Percentiles rank a stretch among this genome's conserved stretches.
These are phyloP conservation scores for Tetrapyrgos nigripes DNA, from an alignment of 1,284 basidiomycete species.

Conservation along the genomic window DNA sequence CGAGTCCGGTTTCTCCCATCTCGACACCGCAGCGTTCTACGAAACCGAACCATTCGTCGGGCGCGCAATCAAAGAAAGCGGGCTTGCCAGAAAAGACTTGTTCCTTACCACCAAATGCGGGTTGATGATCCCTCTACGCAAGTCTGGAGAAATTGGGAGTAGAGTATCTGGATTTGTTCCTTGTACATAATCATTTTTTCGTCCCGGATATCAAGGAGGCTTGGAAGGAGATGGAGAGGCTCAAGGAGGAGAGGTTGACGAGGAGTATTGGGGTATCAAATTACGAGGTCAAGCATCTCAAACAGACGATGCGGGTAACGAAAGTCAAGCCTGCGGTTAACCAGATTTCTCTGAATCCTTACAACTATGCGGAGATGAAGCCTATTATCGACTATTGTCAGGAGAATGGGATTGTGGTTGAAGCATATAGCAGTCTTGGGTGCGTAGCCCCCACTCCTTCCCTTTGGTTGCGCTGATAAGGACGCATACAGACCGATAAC, in stretches of 20 bases:
- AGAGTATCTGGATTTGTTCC: constrained; percentile 60
- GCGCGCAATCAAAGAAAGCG: no score
- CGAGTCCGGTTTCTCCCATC: no score
- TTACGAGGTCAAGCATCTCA: constrained; percentile 57
- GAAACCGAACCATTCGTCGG: no score
- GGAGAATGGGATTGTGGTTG: constrained; percentile 56
- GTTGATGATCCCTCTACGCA: no score
- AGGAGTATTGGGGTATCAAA: constrained; percentile 70
- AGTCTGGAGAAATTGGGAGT: no score
- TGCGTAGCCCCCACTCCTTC: constrained; percentile 23
- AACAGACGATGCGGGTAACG: constrained; percentile 52
- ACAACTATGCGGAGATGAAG: constrained; percentile 51
- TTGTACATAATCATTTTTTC: constrained; percentile 51
- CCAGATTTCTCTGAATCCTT: constrained; percentile 59
- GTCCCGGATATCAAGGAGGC: constrained; percentile 49
- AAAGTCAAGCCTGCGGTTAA: constrained; percentile 64
- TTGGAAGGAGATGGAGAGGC: constrained; percentile 59
- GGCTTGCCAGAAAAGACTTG: no score
- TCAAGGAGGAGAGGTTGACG: constrained; percentile 53
- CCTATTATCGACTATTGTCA: constrained; percentile 53
- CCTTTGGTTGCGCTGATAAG: background rate
- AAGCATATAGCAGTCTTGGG: constrained; percentile 64
- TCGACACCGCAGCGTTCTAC: no score
- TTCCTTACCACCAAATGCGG: no score
- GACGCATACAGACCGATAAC: constrained; percentile 60